Percentiles rank a stretch among this genome's conserved stretches.
Conservation (phyloP, 768 basidiomycete genomes). For the Amyloporia xantha region DNA sequence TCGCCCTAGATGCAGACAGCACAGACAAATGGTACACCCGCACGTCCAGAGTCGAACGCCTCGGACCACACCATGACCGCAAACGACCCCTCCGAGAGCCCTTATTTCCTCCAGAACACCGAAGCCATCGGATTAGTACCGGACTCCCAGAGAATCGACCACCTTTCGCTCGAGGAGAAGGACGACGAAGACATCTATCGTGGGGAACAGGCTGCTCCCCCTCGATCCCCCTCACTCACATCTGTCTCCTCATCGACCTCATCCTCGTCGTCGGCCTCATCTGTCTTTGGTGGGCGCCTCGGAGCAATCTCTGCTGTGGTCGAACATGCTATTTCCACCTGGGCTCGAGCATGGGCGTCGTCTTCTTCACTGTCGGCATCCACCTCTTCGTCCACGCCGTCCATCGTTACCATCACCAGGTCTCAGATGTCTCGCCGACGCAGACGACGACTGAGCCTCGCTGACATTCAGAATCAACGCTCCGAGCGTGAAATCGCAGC, state of each 20-base stretch:
- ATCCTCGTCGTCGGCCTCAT: constrained; percentile 32
- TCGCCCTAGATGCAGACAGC: constrained; percentile 4
- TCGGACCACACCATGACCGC: neutral
- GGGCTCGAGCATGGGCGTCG: constrained; percentile 51
- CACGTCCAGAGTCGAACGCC: neutral
- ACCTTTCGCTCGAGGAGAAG: constrained; percentile 7
- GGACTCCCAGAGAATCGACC: neutral
- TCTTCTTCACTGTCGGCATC: constrained; percentile 37
- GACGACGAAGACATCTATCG: constrained; percentile 55
- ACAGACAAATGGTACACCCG: neutral
- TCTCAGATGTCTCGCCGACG: constrained; percentile 30
- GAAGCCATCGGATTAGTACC: neutral
- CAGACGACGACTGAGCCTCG: constrained; percentile 40
- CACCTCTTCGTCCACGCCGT: constrained; percentile 33
- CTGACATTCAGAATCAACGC: constrained; percentile 43
- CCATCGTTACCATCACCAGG: constrained; percentile 26
- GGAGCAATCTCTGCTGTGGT: constrained; percentile 46
- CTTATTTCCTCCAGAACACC: neutral
- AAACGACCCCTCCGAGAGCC: neutral
- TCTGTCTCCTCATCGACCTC: constrained; percentile 31
- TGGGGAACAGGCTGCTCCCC: constrained; percentile 37
- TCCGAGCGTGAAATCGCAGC: constrained; percentile 58
- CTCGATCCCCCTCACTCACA: constrained; percentile 22
- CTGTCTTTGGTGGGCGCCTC: constrained; percentile 26
- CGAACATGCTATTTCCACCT: constrained; percentile 64